A percentile compares a stretch with the other conserved stretches of the same genome.
Evolutionary conservation across 768 basidiomycete genomes (phyloP).

Genomic region (Piloderma croceum): DNA sequence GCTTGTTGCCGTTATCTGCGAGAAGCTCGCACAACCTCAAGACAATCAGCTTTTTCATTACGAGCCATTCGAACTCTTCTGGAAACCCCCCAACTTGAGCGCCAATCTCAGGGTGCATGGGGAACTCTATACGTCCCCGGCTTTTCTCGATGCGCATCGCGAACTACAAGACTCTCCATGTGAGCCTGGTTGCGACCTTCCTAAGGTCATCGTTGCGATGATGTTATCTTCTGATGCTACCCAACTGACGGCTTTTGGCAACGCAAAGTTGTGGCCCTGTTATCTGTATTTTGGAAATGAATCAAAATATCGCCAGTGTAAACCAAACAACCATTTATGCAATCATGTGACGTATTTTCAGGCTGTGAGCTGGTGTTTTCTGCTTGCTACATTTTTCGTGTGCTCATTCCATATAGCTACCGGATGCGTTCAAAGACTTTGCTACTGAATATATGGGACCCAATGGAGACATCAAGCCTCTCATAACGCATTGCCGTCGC

Average conservation of each 20-base stretch:
- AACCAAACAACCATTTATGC: no score
- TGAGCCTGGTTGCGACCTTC: conserved; percentile 20
- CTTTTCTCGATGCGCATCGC: conserved; percentile 15
- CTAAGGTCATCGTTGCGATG: conserved; percentile 7
- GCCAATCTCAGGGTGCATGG: conserved; percentile 13
- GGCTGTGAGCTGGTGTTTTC: neutral
- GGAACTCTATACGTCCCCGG: conserved; percentile 20
- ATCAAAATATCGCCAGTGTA: conserved; percentile 8
- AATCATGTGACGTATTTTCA: conserved; percentile 17
- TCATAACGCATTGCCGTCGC: conserved; percentile 26
- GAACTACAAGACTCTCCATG: conserved; percentile 15
- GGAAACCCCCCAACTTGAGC: conserved; percentile 12
- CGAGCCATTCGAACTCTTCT: conserved; percentile 22
- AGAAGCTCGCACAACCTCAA: conserved; percentile 8
- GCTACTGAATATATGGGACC: neutral
- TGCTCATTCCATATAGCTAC: neutral
- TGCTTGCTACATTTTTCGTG: neutral
- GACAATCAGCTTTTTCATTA: conserved; percentile 27
- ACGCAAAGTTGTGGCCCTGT: conserved; percentile 9
- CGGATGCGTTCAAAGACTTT: conserved; percentile 1
- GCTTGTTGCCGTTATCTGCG: conserved; percentile 10
- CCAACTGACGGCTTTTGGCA: conserved; percentile 10
- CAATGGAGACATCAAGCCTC: conserved; percentile 6
- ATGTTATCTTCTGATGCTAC: conserved; percentile 15
- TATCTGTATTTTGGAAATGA: conserved; percentile 12